Percentiles rank a stretch among this genome's conserved stretches.
These are phyloP conservation scores for Dendrobium catenatum DNA, from an alignment of 106 monocot genomes.

Conservation along the genomic window DNA sequence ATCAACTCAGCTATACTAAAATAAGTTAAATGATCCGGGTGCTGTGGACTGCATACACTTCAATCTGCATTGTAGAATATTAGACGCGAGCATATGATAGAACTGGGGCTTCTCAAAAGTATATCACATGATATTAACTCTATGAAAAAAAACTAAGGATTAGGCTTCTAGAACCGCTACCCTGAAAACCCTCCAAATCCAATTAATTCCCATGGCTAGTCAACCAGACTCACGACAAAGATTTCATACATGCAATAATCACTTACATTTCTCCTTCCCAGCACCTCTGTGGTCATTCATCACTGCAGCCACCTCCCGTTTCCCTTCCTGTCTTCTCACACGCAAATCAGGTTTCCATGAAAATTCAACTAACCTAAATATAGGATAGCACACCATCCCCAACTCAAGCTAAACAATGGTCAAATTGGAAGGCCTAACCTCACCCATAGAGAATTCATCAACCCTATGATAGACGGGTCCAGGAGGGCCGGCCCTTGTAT, in stretches of 20 bases:
- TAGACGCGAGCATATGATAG: neutral
- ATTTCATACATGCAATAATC: neutral
- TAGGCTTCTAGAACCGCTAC: neutral
- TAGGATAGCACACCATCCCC: neutral
- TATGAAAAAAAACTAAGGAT: too few species aligned
- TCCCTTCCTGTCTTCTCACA: neutral
- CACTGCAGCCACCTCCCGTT: neutral
- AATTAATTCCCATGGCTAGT: neutral
- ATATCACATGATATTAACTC: too few species aligned
- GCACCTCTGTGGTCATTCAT: neutral
- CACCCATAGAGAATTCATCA: neutral
- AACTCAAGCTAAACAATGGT: neutral
- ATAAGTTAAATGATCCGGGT: too few species aligned
- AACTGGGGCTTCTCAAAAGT: too few species aligned
- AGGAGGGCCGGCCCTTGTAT: too few species aligned
- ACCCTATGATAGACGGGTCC: too few species aligned
- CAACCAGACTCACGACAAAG: neutral
- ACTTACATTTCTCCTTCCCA: neutral
- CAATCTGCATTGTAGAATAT: neutral
- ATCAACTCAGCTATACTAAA: too few species aligned
- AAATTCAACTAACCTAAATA: neutral
- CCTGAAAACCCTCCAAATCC: neutral
- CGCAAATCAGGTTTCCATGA: neutral
- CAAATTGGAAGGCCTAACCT: neutral
- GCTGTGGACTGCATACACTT: too few species aligned